These are phyloP conservation scores for Mycena sp. DNA, from an alignment of 1,284 basidiomycete genomes.

Conservation along the genomic window DNA sequence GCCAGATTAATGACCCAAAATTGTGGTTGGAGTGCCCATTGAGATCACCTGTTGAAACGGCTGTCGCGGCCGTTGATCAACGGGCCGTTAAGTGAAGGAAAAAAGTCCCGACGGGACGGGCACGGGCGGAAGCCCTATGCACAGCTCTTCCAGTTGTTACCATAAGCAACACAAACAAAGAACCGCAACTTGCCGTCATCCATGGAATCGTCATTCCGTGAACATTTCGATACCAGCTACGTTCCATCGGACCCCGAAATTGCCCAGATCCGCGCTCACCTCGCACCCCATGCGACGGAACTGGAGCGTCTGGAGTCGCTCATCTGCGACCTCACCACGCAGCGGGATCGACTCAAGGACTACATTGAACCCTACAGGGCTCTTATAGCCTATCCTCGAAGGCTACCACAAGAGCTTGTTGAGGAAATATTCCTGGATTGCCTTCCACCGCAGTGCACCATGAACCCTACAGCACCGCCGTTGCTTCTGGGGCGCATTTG, in stretches of 20 bases:
- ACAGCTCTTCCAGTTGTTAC: neutral
- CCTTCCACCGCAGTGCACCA: slow-evolving; percentile 9
- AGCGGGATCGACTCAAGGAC: neutral
- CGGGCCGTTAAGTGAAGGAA: too few relatives aligned
- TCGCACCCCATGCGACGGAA: neutral
- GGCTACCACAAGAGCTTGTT: slow-evolving; percentile 2
- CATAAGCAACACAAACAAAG: neutral
- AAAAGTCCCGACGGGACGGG: too few relatives aligned
- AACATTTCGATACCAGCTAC: slow-evolving; percentile 23
- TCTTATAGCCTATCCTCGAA: slow-evolving; percentile 1
- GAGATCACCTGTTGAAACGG: too few relatives aligned
- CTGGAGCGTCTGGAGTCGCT: slow-evolving; percentile 6
- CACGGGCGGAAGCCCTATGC: too few relatives aligned
- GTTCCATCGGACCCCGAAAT: slow-evolving; percentile 12
- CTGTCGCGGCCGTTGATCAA: too few relatives aligned
- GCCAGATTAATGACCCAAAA: too few relatives aligned
- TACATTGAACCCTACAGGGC: slow-evolving; percentile 9
- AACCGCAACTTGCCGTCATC: neutral
- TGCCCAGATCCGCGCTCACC: slow-evolving; percentile 11
- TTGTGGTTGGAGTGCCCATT: too few relatives aligned
- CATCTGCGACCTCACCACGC: slow-evolving; percentile 2
- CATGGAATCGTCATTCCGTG: slow-evolving; percentile 9
- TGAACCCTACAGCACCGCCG: slow-evolving; percentile 4
- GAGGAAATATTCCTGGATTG: slow-evolving; percentile 13
- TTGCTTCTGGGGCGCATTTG: slow-evolving; percentile 8